These are phyloP conservation scores for Cairneyella variabilis DNA, from an alignment of 495 filamentous ascomycete genomes.

Conservation along the genomic window DNA sequence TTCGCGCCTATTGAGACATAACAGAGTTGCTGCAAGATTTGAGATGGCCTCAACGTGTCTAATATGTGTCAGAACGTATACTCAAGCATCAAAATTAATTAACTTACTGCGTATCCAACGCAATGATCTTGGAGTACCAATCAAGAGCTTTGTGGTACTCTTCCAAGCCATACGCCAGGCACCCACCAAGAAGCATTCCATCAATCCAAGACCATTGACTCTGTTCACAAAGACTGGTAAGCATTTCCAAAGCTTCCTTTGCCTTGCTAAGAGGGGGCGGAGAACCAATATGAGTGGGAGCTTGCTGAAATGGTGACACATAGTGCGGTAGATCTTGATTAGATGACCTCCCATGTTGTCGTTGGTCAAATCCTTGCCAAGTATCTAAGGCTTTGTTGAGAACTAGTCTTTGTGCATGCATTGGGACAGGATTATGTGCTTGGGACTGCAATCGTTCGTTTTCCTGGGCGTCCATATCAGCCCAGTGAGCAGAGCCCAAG, in stretches of 20 bases:
- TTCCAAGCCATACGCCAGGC: conserved; percentile 87
- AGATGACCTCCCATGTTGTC: conserved; percentile 2
- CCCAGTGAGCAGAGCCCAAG: conserved; percentile 10
- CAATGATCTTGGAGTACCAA: conserved; percentile 85
- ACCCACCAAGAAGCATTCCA: conserved; percentile 90
- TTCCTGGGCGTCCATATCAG: conserved; percentile 4
- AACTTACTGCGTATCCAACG: conserved; percentile 71
- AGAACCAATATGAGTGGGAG: neutral
- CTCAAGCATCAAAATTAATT: neutral
- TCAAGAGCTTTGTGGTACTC: conserved; percentile 80
- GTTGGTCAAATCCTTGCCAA: too few relatives aligned
- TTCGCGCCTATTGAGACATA: conserved; percentile 74
- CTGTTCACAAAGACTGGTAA: conserved; percentile 78
- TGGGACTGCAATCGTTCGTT: neutral
- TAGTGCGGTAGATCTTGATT: conserved; percentile 23
- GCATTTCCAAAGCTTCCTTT: conserved; percentile 68
- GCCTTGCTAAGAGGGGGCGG: conserved; percentile 33
- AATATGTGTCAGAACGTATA: conserved; percentile 1
- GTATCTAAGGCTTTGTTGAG: too few relatives aligned
- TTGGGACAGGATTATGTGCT: too few relatives aligned
- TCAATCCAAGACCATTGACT: conserved; percentile 93
- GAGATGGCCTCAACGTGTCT: conserved; percentile 95
- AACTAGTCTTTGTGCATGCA: too few relatives aligned
- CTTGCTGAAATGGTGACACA: conserved; percentile 16
- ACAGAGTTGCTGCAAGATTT: conserved; percentile 83